Conservation (phyloP, 129 eudicot genomes). For the Centella asiatica region DNA sequence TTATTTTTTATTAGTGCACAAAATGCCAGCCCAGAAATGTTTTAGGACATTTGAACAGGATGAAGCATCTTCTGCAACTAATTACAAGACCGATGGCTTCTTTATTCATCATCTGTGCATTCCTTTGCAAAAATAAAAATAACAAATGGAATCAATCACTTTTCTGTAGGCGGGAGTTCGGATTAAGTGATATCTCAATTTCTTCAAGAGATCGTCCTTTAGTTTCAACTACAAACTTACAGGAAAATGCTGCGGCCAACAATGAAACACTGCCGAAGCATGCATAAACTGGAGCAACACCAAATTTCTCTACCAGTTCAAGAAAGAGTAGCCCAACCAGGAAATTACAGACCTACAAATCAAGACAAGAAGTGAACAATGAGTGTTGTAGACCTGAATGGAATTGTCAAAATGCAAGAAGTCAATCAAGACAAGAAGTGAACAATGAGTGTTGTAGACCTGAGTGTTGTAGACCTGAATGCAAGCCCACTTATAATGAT, state of each 20-base stretch:
- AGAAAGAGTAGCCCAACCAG: slow-evolving; percentile 77
- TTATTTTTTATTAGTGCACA: too few relatives aligned
- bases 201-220: slow-evolving; percentile 90
- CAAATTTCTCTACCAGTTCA: slow-evolving; percentile 58
- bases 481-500: not conserved
- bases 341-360: slow-evolving; percentile 66
- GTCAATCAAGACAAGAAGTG: not conserved
- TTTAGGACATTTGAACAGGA: too few relatives aligned
- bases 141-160: slow-evolving; percentile 10
- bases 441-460: not conserved
- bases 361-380: slow-evolving; percentile 5
- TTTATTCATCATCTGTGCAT: not conserved
- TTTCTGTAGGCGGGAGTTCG: slow-evolving; percentile 17
- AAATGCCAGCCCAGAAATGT: too few relatives aligned
- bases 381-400: slow-evolving; percentile 61
- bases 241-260: slow-evolving; percentile 66
- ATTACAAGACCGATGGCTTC: too few relatives aligned
- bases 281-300: slow-evolving; percentile 70
- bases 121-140: not conserved
- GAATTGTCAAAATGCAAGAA: slow-evolving; percentile 11
- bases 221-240: slow-evolving; percentile 59
- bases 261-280: slow-evolving; percentile 64
- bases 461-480: too few relatives aligned
- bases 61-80: not conserved
- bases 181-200: slow-evolving; percentile 62